These are phyloP conservation scores for Penicillium goetzii DNA, from an alignment of 495 filamentous ascomycete genomes.

Conservation along the genomic window DNA sequence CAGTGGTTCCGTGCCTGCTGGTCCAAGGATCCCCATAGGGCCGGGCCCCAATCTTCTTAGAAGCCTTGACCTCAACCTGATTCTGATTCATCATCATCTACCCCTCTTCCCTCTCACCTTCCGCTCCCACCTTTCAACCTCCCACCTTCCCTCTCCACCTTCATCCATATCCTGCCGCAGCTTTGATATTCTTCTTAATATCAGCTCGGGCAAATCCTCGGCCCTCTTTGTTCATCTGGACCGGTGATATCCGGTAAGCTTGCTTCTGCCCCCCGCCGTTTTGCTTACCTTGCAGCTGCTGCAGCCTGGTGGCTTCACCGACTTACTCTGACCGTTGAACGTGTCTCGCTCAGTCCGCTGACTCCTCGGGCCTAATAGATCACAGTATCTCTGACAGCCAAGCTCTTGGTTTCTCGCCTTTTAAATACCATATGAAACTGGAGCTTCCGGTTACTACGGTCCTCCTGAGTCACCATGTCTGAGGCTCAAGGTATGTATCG, in stretches of 20 bases:
- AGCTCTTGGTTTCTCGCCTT: neutral
- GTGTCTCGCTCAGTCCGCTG: neutral
- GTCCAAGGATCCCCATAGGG: slow-evolving; percentile 18
- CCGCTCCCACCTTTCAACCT: slow-evolving; percentile 21
- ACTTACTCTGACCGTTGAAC: neutral
- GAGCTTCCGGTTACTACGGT: neutral
- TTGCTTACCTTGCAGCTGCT: slow-evolving; percentile 7
- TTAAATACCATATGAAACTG: neutral
- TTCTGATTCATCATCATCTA: slow-evolving; percentile 28
- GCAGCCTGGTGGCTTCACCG: slow-evolving; percentile 10
- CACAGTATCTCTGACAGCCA: neutral
- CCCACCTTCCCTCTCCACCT: slow-evolving; percentile 14
- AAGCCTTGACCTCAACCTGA: slow-evolving; percentile 29
- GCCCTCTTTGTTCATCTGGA: neutral
- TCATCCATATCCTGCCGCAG: neutral
- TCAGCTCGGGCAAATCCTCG: neutral
- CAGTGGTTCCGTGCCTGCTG: slow-evolving; percentile 13
- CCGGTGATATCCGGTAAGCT: slow-evolving; percentile 10
- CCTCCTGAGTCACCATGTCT: slow-evolving; percentile 27
- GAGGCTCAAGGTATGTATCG: slow-evolving; percentile 5
- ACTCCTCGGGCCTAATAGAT: neutral
- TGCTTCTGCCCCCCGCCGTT: neutral
- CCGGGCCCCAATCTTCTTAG: slow-evolving; percentile 3
- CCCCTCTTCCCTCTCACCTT: slow-evolving; percentile 30
- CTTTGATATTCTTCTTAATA: neutral